A percentile compares a stretch with the other conserved stretches of the same genome.
Conservation (phyloP, 2,329 filamentous ascomycete genomes). For the Xylariaceae sp. region DNA sequence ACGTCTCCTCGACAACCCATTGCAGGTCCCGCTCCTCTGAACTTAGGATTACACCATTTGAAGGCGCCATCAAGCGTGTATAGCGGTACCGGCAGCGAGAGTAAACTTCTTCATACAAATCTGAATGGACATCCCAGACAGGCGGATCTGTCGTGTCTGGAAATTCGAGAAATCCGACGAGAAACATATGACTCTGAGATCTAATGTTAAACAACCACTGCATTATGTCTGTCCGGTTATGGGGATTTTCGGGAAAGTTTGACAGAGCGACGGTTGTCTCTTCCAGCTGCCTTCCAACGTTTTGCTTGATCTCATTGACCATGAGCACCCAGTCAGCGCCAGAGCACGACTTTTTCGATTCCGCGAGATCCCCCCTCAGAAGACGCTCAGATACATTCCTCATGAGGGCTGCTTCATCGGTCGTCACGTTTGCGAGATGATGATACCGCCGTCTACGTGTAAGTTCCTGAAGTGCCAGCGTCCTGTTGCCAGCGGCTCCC, state of each 20-base stretch:
- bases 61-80: conserved; percentile 43
- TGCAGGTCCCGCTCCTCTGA: conserved; percentile 46
- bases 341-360: conserved; percentile 38
- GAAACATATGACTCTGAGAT: conserved; percentile 48
- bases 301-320: conserved; percentile 50
- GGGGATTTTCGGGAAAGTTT: conserved; percentile 15
- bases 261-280: conserved; percentile 40
- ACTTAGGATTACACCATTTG: conserved; percentile 33
- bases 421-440: conserved; percentile 41
- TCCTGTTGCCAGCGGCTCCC: conserved; percentile 32
- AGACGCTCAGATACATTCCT: conserved; percentile 40
- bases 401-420: conserved; percentile 44
- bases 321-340: conserved; percentile 52
- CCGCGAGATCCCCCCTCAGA: conserved; percentile 35
- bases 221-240: neutral
- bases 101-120: conserved; percentile 45
- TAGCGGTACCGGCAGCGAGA: conserved; percentile 51
- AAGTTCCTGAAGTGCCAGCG: conserved; percentile 41
- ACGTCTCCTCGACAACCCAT: conserved; percentile 48
- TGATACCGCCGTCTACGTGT: conserved; percentile 47
- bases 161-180: conserved; percentile 54
- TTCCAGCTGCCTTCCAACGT: conserved; percentile 44
- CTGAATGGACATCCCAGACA: conserved; percentile 43
- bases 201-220: conserved; percentile 43
- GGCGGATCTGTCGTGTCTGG: conserved; percentile 35